Conservation (phyloP, 140 eudicot species). For the Senecio squalidus region DNA sequence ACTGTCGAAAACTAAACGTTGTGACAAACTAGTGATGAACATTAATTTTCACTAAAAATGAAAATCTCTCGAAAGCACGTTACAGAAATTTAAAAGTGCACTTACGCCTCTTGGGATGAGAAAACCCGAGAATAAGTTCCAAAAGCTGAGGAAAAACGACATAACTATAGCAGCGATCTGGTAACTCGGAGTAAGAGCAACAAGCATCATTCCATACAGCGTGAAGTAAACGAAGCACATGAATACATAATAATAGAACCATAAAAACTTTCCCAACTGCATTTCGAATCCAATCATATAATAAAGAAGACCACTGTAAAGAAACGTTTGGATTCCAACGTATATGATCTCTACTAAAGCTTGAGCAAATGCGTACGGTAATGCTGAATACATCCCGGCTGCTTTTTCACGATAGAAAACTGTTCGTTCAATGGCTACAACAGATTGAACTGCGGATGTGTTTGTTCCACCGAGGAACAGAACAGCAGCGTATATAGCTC, state of each 20-base stretch:
- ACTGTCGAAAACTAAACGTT: too few species aligned
- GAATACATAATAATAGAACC: slow-evolving; percentile 51
- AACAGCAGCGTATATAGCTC: slow-evolving; percentile 70
- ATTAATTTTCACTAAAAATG: background rate
- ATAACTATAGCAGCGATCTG: slow-evolving; percentile 56
- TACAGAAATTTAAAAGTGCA: too few species aligned
- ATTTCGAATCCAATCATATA: slow-evolving; percentile 60
- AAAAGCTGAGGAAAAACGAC: slow-evolving; percentile 45
- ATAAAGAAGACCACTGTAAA: slow-evolving; percentile 39
- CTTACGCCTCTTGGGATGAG: slow-evolving; percentile 54
- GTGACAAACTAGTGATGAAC: too few species aligned
- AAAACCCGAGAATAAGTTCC: slow-evolving; percentile 70
- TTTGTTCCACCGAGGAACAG: slow-evolving; percentile 68
- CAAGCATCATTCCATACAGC: slow-evolving; percentile 63
- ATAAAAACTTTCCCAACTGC: slow-evolving; percentile 46
- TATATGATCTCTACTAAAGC: slow-evolving; percentile 42
- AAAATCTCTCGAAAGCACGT: too few species aligned
- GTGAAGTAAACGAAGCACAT: slow-evolving; percentile 64
- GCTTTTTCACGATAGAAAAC: slow-evolving; percentile 83
- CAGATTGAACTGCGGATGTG: slow-evolving; percentile 60
- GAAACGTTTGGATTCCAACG: slow-evolving; percentile 35
- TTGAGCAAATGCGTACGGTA: slow-evolving; percentile 82
- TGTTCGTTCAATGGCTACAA: slow-evolving; percentile 72
- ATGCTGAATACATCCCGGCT: slow-evolving; percentile 76
- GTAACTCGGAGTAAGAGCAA: slow-evolving; percentile 56